These are phyloP conservation scores for Ophiostoma angusticollis DNA, from an alignment of 2,329 filamentous ascomycete genomes.

Conservation along the genomic window DNA sequence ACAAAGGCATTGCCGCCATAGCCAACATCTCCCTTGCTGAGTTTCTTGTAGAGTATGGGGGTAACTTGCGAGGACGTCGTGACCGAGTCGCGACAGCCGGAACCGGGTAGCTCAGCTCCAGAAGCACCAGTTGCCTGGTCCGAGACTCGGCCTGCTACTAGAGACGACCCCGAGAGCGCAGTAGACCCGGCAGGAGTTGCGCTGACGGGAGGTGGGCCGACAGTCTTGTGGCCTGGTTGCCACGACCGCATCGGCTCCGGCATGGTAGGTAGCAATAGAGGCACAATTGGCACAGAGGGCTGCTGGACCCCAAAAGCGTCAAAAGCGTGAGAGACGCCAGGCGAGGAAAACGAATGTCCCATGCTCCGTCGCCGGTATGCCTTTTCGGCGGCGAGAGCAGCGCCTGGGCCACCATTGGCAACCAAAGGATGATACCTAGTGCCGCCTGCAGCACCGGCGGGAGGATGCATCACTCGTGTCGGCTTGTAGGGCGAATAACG, in stretches of 20 bases:
- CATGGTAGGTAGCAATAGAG: conserved; percentile 6
- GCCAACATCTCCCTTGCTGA: conserved; percentile 50
- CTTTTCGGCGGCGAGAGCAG: conserved; percentile 45
- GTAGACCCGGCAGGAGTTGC: too few relatives aligned
- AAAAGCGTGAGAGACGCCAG: conserved; percentile 18
- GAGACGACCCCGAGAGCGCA: too few relatives aligned
- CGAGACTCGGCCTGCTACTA: too few relatives aligned
- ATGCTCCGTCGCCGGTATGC: conserved; percentile 44
- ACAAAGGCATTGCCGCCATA: conserved; percentile 44
- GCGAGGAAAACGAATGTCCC: conserved; percentile 29
- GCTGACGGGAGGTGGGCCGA: conserved; percentile 41
- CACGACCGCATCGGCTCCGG: conserved; percentile 8
- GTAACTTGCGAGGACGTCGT: not conserved
- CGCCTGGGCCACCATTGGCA: conserved; percentile 27
- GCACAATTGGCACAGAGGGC: conserved; percentile 12
- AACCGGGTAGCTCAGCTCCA: conserved; percentile 3
- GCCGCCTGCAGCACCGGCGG: conserved; percentile 11
- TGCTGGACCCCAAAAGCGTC: conserved; percentile 24
- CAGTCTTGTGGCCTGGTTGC: conserved; percentile 20
- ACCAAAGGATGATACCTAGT: not conserved
- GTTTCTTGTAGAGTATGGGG: conserved; percentile 46
- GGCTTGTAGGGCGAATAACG: conserved; percentile 76
- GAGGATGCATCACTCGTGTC: conserved; percentile 36
- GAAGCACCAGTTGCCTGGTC: too few relatives aligned
- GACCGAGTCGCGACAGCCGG: not conserved